Percentiles rank a stretch among this genome's conserved stretches.
phyloP scores from a whole-genome alignment of 441 rosid genomes.

The Jatropha multifida region DNA sequence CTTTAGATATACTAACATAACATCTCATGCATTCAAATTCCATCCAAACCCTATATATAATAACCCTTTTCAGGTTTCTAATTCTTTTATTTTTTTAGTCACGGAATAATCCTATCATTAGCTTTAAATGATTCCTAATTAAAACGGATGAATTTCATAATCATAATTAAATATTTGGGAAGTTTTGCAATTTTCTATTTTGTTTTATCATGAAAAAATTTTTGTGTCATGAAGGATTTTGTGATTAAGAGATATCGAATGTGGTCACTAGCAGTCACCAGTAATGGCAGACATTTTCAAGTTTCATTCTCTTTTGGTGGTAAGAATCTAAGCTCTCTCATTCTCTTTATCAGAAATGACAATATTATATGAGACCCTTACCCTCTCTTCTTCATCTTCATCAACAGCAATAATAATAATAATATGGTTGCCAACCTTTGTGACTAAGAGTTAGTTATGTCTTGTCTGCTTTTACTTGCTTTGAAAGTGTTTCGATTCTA shows the following conservation, averaged over 20 bases:
- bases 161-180: constrained; percentile 11
- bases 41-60: neutral
- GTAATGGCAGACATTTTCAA: constrained; percentile 41
- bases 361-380: no score
- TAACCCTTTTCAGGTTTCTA: neutral
- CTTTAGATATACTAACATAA: constrained; percentile 34
- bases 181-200: constrained; percentile 27
- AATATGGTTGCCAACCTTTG: constrained; percentile 17
- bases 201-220: neutral
- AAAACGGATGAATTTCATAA: constrained; percentile 2
- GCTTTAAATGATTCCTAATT: constrained; percentile 8
- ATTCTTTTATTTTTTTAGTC: constrained; percentile 13
- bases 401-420: neutral
- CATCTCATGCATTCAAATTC: constrained; percentile 28
- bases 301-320: constrained; percentile 16
- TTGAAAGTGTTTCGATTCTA: constrained; percentile 2
- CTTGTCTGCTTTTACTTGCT: constrained; percentile 30
- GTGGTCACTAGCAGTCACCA: neutral
- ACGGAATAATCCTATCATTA: constrained; percentile 42
- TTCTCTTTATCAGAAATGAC: constrained; percentile 11
- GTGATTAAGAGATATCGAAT: constrained; percentile 8
- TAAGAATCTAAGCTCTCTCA: constrained; percentile 4
- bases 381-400: neutral
- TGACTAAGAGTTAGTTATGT: constrained; percentile 34
- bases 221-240: constrained; percentile 16